Base-by-base conservation (phyloP, 345 rosid species). In the Mercurialis annua region DNA sequence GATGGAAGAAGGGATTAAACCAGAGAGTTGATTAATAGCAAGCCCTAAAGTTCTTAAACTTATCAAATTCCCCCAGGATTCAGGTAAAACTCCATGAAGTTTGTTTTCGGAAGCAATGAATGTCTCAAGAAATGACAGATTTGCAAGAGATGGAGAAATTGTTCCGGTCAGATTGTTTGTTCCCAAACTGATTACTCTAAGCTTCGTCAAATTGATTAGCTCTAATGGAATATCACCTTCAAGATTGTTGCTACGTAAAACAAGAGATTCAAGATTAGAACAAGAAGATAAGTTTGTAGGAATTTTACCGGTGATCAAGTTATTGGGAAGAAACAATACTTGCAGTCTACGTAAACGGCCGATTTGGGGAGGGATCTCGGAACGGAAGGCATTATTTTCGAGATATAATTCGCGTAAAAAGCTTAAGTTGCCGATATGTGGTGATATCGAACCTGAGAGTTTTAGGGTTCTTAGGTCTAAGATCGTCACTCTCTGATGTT, bases 181-280 rank as follows among this genome's bases (percentile, higher is more conserved):
- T 0, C 1, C 0, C 11, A 73, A 0, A 0, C 0, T 0, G 0
- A 68, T 12, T 7, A 0, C 0, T 33, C 20, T 24, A 0, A 80
- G 76, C 34, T 62, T 70, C 17, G 23, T 14, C 49, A 74, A 47
- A 18, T 46, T 11, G 38, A 56, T 6, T 0, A 76, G 20, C 49
- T 59, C 42, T 0, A 2, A 0, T 0, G 70, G 70, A 14, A 71
- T 33, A 24, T 62, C 34, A 0, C 80, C 78, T 1, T 0, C 1
- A 2, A 68, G 67, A 0, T 0, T 10, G 49, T 80, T 80, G 18
- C 0, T 0, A 0, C 1, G 0, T n/a, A 47, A 47, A 47, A 16
- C 20, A 3, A 47, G 1, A 4, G 0, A 2, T 2, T 2, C 51
- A 47, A 47, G 51, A 9, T 47, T 47, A 17, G 51, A 47, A 17